These are phyloP conservation scores for Guyanaporus albipodus DNA, from an alignment of 768 basidiomycete genomes.

Conservation along the genomic window DNA sequence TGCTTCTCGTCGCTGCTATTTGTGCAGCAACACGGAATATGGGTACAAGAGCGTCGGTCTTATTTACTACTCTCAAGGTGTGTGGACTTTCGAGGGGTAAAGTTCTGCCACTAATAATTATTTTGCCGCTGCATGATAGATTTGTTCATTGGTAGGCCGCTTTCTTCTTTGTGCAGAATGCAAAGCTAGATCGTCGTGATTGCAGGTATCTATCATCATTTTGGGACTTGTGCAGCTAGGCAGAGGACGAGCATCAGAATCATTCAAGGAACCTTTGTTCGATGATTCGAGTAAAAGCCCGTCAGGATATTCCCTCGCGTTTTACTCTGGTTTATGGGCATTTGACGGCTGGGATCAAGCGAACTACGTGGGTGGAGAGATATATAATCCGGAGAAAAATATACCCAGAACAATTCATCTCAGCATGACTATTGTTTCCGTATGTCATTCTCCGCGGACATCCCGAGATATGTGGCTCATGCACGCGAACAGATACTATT, in stretches of 20 bases:
- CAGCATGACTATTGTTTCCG: constrained; percentile 83
- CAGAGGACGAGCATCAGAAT: constrained; percentile 65
- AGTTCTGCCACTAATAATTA: constrained; percentile 1
- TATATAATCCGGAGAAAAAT: constrained; percentile 76
- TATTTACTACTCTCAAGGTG: constrained; percentile 89
- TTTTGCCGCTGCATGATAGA: constrained; percentile 31
- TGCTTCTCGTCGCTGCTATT: constrained; percentile 67
- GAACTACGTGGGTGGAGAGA: constrained; percentile 89
- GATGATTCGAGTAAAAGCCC: constrained; percentile 71
- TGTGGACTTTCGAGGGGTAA: constrained; percentile 2
- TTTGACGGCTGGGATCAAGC: constrained; percentile 96
- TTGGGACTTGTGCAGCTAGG: constrained; percentile 76
- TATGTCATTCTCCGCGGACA: constrained; percentile 32
- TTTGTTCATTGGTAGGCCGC: constrained; percentile 58
- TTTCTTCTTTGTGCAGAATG: background rate
- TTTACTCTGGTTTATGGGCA: constrained; percentile 95
- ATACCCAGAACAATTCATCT: constrained; percentile 85
- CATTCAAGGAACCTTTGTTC: constrained; percentile 68
- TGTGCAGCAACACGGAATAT: constrained; percentile 75
- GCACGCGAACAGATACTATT: constrained; percentile 57
- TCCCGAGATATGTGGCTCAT: background rate
- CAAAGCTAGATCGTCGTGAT: background rate
- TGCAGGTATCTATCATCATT: constrained; percentile 65
- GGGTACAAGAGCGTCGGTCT: constrained; percentile 76
- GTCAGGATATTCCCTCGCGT: constrained; percentile 84